Percentiles rank a stretch among this genome's conserved stretches.
These are phyloP conservation scores for Vaccinium darrowii DNA, from an alignment of 148 eudicot species.

Conservation along the genomic window DNA sequence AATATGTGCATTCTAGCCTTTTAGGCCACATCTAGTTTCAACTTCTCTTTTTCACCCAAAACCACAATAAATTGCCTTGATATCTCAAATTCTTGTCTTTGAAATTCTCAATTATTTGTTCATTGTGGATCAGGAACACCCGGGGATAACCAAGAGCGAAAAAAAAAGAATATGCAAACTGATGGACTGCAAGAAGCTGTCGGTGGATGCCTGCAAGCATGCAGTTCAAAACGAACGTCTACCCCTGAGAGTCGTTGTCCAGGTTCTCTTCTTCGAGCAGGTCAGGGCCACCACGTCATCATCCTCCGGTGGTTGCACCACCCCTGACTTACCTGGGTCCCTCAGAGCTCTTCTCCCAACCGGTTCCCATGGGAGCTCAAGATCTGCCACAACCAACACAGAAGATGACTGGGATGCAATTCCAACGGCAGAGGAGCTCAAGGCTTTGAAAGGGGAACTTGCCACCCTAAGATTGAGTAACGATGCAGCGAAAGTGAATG, in stretches of 20 bases:
- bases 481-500: constrained; percentile 28
- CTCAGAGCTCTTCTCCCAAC: constrained; percentile 41
- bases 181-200: constrained; percentile 87
- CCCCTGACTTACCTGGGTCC: constrained; percentile 50
- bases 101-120: background rate
- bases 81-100: background rate
- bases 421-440: constrained; percentile 71
- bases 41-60: background rate
- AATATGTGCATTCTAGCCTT: background rate
- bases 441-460: constrained; percentile 65
- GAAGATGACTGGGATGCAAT: constrained; percentile 90
- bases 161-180: constrained; percentile 71
- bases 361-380: constrained; percentile 77
- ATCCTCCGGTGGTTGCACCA: constrained; percentile 31
- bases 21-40: background rate
- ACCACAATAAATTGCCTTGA: background rate
- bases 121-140: constrained; percentile 59
- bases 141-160: constrained; percentile 69
- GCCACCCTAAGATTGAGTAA: constrained; percentile 48
- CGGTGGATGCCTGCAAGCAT: constrained; percentile 77
- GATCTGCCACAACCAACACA: constrained; percentile 72
- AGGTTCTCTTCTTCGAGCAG: constrained; percentile 91
- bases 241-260: constrained; percentile 75
- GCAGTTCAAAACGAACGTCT: constrained; percentile 91
- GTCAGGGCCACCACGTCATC: constrained; percentile 44